These are phyloP conservation scores for Coemansia sp. DNA, from an alignment of 192 early-diverging fungal genomes.

Conservation along the genomic window DNA sequence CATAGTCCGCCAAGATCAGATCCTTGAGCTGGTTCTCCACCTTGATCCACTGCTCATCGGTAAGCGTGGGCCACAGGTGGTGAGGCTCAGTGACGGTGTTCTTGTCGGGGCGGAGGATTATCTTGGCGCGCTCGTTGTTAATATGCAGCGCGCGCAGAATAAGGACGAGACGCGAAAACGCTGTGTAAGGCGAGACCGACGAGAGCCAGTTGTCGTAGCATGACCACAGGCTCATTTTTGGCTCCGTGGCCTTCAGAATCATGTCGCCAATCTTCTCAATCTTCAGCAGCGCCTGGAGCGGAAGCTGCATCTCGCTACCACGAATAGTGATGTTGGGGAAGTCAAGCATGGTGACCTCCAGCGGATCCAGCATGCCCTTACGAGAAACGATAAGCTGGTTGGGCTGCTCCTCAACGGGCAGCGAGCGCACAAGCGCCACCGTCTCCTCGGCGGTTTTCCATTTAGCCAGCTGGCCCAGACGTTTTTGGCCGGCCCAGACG, in stretches of 20 bases:
- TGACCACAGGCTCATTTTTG: conserved; percentile 89
- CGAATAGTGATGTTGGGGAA: conserved; percentile 99
- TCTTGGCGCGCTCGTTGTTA: conserved; percentile 97
- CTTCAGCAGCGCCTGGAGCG: conserved; percentile 97
- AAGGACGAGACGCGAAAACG: conserved; percentile 94
- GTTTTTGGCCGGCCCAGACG: conserved; percentile 99
- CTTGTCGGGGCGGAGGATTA: conserved; percentile 93
- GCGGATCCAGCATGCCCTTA: conserved; percentile 99
- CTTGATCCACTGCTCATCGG: conserved; percentile 96
- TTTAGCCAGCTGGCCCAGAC: conserved; percentile 97
- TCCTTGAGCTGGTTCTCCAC: conserved; percentile 95
- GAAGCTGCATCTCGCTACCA: conserved; percentile 94
- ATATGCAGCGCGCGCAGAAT: conserved; percentile 97
- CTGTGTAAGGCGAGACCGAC: conserved; percentile 93
- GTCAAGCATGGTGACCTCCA: conserved; percentile 86
- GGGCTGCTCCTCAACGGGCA: conserved; percentile 99
- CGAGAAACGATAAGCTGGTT: conserved; percentile 99
- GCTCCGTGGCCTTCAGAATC: conserved; percentile 97
- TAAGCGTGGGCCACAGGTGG: conserved; percentile 97
- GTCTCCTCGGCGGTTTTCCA: conserved; percentile 99
- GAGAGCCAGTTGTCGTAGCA: conserved; percentile 98
- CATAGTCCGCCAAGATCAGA: conserved; percentile 96
- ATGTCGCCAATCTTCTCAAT: conserved; percentile 98
- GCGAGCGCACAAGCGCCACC: conserved; percentile 95
- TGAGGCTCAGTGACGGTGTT: conserved; percentile 89